Conservation (phyloP, 176 grass and related monocot genomes). For the Lolium perenne region DNA sequence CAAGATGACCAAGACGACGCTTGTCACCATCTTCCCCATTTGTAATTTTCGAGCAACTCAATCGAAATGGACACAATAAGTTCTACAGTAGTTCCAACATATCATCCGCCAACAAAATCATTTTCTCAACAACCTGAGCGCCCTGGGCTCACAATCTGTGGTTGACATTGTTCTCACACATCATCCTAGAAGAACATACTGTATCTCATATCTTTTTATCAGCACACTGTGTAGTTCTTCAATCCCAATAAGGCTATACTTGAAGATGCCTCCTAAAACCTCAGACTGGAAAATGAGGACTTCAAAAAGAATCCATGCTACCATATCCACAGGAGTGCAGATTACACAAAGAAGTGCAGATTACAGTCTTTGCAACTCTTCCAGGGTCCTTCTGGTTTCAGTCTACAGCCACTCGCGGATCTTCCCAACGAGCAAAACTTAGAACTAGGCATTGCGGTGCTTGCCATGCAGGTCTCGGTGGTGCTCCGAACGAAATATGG, state of each 20-base stretch:
- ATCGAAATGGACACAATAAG: background rate
- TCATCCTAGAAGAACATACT: background rate
- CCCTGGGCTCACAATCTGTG: background rate
- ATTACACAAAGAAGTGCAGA: background rate
- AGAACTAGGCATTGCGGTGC: background rate
- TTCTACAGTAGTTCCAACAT: background rate
- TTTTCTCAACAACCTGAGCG: background rate
- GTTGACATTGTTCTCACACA: background rate
- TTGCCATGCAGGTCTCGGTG: background rate
- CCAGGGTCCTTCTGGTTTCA: background rate
- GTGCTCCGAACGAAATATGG: background rate
- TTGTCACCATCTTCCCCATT: background rate
- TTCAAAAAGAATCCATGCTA: background rate
- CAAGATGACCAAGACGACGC: background rate
- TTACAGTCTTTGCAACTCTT: background rate
- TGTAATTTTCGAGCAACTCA: background rate
- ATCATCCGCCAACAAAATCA: background rate
- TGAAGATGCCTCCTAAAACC: no score
- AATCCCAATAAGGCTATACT: no score
- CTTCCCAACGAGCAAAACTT: background rate
- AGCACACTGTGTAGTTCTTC: background rate
- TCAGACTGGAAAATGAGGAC: no score
- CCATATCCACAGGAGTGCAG: background rate
- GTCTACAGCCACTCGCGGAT: background rate
- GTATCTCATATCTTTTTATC: conserved; percentile 3